These are phyloP conservation scores for Kockiozyma suomiensis DNA, from an alignment of 805 yeast genomes.

Conservation along the genomic window DNA sequence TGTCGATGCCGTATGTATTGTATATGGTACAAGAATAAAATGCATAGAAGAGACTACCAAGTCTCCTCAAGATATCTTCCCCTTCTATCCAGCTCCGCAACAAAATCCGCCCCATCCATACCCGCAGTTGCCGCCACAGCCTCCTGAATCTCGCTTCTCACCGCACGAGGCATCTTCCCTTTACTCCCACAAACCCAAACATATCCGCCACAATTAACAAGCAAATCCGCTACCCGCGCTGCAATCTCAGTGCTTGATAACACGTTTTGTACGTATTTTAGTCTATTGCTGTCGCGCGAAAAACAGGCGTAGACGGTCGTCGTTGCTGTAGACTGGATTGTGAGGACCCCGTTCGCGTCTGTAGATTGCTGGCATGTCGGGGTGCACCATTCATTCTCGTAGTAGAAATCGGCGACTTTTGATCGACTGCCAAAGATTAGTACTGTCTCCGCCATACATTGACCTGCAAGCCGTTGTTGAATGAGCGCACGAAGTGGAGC, in stretches of 20 bases:
- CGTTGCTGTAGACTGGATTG: background rate
- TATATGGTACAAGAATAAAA: background rate
- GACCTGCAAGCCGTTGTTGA: slow-evolving; percentile 37
- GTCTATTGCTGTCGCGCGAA: slow-evolving; percentile 47
- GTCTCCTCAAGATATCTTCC: slow-evolving; percentile 80
- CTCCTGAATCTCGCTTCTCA: slow-evolving; percentile 73
- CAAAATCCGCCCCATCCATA: slow-evolving; percentile 43
- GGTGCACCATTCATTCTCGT: slow-evolving; percentile 57
- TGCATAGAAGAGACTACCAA: slow-evolving; percentile 53
- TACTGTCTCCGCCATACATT: slow-evolving; percentile 44
- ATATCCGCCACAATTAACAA: slow-evolving; percentile 59
- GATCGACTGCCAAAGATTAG: slow-evolving; percentile 78
- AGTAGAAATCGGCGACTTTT: slow-evolving; percentile 67
- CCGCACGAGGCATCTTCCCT: slow-evolving; percentile 91
- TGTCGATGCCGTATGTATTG: background rate
- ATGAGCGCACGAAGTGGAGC: slow-evolving; percentile 87
- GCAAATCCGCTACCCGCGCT: slow-evolving; percentile 51
- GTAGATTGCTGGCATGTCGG: slow-evolving; percentile 43
- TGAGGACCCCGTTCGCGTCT: slow-evolving; percentile 37
- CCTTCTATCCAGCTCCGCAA: slow-evolving; percentile 59
- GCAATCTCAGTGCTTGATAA: background rate
- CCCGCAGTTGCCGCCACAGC: slow-evolving; percentile 33
- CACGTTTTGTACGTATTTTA: slow-evolving; percentile 22
- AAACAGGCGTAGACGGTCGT: slow-evolving; percentile 36
- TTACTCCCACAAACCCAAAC: slow-evolving; percentile 90